Base-by-base conservation (phyloP, 805 yeast genomes). In the Cyberlindnera suaveolens region DNA sequence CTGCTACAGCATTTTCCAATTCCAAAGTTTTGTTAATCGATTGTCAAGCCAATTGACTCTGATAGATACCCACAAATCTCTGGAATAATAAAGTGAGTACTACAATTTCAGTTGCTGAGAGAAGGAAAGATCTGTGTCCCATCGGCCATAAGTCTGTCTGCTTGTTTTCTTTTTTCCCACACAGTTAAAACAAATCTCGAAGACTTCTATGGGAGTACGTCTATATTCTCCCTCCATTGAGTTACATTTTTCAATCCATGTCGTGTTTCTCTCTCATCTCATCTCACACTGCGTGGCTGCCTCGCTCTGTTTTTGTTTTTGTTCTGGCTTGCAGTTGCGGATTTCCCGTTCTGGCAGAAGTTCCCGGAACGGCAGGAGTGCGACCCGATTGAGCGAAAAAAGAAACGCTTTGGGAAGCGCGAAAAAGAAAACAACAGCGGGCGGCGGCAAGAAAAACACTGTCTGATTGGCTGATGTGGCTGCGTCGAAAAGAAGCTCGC, bases 31-130 rank as follows among this genome's bases (percentile, higher is more conserved):
- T 39, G 41, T 39, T 20, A n/a, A 31, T 32, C 36, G 15, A 23
- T 20, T 32, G 31, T 31, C 41, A 37, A 37, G 18, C 19, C 19
- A n/a, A 19, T 39, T 39, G 41, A 39, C 36, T 32, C 15, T 18
- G 10, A 11, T 23, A 39, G 41, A 39, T 39, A 39, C 41, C 35
- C 41, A 32, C 41, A 39, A 20, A 7, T 20, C 33, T 32, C 34
- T 39, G 41, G 41, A 39, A 32, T 32, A 39, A 15, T 16, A 32
- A 39, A 39, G 41, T 39, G 29, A 32, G 41, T 39, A 31, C 26
- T 32, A 10, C n/a, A 23, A 9, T 23, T 23, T 23, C 6, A 9
- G 5, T 23, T 9, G 27, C 27, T 23, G 27, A 10, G 27, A 23
- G 27, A 9, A 23, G 27, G 27, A 23, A 23, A 23, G 27, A 23